Evolutionary conservation across 108 stramenopile species (phyloP).

Genomic region (Aurantiochytrium sp.): DNA sequence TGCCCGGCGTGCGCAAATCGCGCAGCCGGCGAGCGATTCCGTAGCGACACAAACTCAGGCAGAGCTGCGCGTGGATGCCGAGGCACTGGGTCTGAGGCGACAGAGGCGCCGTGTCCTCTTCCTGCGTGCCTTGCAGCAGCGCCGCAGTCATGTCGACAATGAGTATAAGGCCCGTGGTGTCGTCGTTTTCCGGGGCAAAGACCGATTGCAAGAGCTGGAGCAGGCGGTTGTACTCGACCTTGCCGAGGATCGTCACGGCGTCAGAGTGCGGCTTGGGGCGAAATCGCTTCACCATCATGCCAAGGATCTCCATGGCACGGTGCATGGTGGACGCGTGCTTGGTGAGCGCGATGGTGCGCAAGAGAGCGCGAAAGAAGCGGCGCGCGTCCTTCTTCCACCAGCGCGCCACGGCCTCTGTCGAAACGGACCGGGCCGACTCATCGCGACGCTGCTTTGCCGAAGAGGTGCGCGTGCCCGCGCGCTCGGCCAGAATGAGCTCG

Average conservation of each 20-base stretch:
- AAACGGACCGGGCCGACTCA: neutral
- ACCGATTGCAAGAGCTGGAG: neutral
- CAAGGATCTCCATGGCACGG: constrained; percentile 15
- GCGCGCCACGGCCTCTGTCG: neutral
- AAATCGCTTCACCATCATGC: constrained; percentile 25
- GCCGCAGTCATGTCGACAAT: neutral
- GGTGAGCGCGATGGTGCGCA: neutral
- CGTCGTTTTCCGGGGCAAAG: constrained; percentile 5
- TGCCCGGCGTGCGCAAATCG: neutral
- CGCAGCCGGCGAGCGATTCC: neutral
- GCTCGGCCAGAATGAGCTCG: constrained; percentile 17
- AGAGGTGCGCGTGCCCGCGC: neutral
- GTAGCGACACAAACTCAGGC: constrained; percentile 9
- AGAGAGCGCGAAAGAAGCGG: neutral
- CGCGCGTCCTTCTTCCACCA: constrained; percentile 19
- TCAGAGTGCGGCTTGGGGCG: neutral
- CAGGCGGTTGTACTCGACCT: neutral
- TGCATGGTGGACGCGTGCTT: constrained; percentile 18
- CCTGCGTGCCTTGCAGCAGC: neutral
- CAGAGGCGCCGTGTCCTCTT: neutral
- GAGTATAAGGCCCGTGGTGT: neutral
- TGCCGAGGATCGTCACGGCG: neutral
- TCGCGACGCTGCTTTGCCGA: neutral
- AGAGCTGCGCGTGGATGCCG: constrained; percentile 15
- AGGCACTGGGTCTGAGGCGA: neutral